phyloP scores from a whole-genome alignment of 2,329 filamentous ascomycete species.

The Diaporthe humulicola region DNA sequence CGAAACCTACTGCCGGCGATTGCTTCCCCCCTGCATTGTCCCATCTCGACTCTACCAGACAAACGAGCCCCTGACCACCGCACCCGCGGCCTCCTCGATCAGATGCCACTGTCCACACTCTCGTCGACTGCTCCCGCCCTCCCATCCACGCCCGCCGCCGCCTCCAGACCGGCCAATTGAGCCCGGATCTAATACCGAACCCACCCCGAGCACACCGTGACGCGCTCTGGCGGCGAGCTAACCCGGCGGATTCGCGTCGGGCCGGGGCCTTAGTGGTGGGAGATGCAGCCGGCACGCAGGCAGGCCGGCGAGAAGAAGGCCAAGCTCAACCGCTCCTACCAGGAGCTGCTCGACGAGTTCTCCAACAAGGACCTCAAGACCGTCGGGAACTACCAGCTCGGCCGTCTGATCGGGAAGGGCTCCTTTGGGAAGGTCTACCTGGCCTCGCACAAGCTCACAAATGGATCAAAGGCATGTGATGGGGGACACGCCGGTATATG shows the following conservation, averaged over 20 bases:
- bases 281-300: slow-evolving; percentile 39
- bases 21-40: background rate
- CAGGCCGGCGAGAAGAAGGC: slow-evolving; percentile 36
- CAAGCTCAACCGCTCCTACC: slow-evolving; percentile 96
- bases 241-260: slow-evolving; percentile 36
- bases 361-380: slow-evolving; percentile 89
- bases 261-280: slow-evolving; percentile 28
- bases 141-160: slow-evolving; percentile 10
- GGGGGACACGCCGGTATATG: slow-evolving; percentile 48
- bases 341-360: slow-evolving; percentile 96
- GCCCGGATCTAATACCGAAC: background rate
- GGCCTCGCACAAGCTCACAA: slow-evolving; percentile 95
- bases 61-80: slow-evolving; percentile 28
- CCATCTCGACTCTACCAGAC: background rate
- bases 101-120: slow-evolving; percentile 21
- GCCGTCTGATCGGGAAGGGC: slow-evolving; percentile 93
- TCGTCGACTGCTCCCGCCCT: slow-evolving; percentile 10
- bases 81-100: slow-evolving; percentile 22
- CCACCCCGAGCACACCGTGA: background rate
- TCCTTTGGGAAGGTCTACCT: slow-evolving; percentile 99
- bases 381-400: slow-evolving; percentile 95
- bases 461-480: slow-evolving; percentile 86
- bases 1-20: background rate
- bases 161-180: slow-evolving; percentile 26
- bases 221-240: slow-evolving; percentile 17